Conservation (phyloP, 1,284 basidiomycete species). For the Cutaneotrichosporon sp. region DNA sequence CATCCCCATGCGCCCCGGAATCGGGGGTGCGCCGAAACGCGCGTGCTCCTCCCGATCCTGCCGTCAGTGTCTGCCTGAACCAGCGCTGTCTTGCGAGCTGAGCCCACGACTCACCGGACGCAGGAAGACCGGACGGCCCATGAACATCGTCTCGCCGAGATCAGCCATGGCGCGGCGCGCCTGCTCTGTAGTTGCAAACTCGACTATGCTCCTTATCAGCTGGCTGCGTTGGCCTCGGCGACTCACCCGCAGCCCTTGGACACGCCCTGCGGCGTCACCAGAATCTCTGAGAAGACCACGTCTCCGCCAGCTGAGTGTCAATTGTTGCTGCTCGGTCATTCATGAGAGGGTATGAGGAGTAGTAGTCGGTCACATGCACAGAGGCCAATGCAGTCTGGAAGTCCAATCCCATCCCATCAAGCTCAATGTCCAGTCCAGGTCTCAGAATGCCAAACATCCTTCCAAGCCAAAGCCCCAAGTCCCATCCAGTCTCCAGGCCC, state of each 20-base stretch:
- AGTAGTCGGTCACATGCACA: not conserved
- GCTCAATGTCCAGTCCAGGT: too few species aligned
- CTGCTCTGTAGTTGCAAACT: slow-evolving; percentile 78
- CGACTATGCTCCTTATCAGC: slow-evolving; percentile 67
- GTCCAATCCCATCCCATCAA: not conserved
- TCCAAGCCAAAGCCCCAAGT: too few species aligned
- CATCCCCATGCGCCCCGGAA: slow-evolving; percentile 87
- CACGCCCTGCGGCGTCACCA: slow-evolving; percentile 89
- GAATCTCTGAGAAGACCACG: slow-evolving; percentile 97
- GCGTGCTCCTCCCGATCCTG: slow-evolving; percentile 95
- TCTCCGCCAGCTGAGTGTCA: slow-evolving; percentile 68
- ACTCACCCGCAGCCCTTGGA: slow-evolving; percentile 98
- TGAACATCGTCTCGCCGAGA: slow-evolving; percentile 76
- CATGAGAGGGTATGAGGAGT: not conserved
- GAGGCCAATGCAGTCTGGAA: not conserved
- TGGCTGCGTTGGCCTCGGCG: too few species aligned
- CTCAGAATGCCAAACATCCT: too few species aligned
- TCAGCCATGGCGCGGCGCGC: slow-evolving; percentile 78
- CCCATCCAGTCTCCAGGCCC: too few species aligned
- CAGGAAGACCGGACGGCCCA: slow-evolving; percentile 91
- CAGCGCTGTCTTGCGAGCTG: too few species aligned
- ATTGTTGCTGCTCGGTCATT: not conserved
- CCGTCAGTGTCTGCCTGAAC: too few species aligned
- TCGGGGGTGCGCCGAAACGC: slow-evolving; percentile 85
- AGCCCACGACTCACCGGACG: slow-evolving; percentile 76